A percentile compares a stretch with the other conserved stretches of the same genome.
Evolutionary conservation across 169 alveolate genomes (phyloP).

Genomic region (Plasmodium blacklocki): DNA sequence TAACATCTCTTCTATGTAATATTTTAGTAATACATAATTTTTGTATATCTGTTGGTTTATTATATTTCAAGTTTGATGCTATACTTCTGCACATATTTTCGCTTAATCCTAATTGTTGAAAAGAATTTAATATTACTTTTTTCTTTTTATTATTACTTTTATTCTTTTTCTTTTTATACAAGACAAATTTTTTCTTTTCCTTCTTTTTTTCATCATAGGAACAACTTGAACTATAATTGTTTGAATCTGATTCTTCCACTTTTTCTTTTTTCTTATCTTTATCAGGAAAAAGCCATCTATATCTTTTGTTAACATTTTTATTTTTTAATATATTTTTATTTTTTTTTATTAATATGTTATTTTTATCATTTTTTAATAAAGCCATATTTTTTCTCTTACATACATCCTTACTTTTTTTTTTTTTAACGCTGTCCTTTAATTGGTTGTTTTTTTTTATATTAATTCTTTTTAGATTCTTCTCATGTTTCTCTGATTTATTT

Average conservation of each 20-base stretch:
- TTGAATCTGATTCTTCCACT: neutral
- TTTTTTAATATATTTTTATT: neutral
- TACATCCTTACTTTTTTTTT: neutral
- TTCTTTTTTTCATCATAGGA: neutral
- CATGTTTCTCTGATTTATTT: too few relatives aligned
- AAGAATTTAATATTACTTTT: slow-evolving; percentile 79
- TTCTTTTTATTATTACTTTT: slow-evolving; percentile 53
- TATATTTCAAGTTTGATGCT: slow-evolving; percentile 78
- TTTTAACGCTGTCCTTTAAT: too few relatives aligned
- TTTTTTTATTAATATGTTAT: neutral
- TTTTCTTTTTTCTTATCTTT: neutral
- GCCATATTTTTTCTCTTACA: neutral
- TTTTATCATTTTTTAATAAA: neutral
- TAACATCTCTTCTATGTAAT: slow-evolving; percentile 92
- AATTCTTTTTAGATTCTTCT: too few relatives aligned
- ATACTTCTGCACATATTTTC: slow-evolving; percentile 81
- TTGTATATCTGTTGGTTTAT: slow-evolving; percentile 96
- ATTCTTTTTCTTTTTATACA: slow-evolving; percentile 69
- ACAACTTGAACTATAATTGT: neutral
- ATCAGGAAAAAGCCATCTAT: slow-evolving; percentile 24
- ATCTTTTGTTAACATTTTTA: slow-evolving; percentile 7
- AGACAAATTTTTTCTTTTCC: slow-evolving; percentile 47
- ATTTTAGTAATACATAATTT: slow-evolving; percentile 94
- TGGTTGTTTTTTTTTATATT: too few relatives aligned
- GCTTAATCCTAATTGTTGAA: slow-evolving; percentile 83